Base-by-base conservation (phyloP, 768 basidiomycete species). In the Kwoniella botswanensis region DNA sequence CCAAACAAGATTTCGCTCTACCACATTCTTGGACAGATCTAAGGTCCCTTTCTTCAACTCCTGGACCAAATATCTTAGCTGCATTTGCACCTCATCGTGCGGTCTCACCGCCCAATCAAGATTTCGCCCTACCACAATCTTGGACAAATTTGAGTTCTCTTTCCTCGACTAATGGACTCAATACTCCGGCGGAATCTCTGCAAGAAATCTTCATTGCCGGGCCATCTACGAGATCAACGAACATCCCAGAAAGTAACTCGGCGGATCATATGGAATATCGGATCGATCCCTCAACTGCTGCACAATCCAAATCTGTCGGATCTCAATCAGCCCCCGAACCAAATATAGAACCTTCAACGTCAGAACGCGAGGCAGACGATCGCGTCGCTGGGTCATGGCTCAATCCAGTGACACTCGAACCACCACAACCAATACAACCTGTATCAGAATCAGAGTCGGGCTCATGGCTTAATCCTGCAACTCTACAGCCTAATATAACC, bases 401-500 rank as follows among this genome's bases (percentile, higher is more conserved):
- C 12, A 18, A 11, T 50, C 46, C 46, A 50, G 46, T 18, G 26
- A 26, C 24, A 26, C 26, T 59, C 29, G 15, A 26, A 9, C n/a
- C 57, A 12, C 24, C 57, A 15, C 24, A n/a, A 13, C 26, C 57
- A n/a, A 41, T 15, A 6, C 22, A 59, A 29, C 24, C n/a, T 41
- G 35, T 6, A 4, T 1, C 17, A 10, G 18, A 35, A 54, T 26
- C 58, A 13, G 58, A 54, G 29, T 18, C 57, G n/a, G 67, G 68
- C 24, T 56, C 68, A 63, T 69, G 68, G 68, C 35, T 63, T 22
- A 69, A 69, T n/a, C 68, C 68, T 17, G 62, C 35, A 5, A 41
- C 35, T 18, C 13, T 67, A 5, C 18, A 59, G 21, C 43, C 44
- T 7, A 29, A 24, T 21, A 18, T 22, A 18, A 17, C 2, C 35